Evolutionary conservation across 1,139 yeast genomes (phyloP).

Genomic region (Yamadazyma atlantica): DNA sequence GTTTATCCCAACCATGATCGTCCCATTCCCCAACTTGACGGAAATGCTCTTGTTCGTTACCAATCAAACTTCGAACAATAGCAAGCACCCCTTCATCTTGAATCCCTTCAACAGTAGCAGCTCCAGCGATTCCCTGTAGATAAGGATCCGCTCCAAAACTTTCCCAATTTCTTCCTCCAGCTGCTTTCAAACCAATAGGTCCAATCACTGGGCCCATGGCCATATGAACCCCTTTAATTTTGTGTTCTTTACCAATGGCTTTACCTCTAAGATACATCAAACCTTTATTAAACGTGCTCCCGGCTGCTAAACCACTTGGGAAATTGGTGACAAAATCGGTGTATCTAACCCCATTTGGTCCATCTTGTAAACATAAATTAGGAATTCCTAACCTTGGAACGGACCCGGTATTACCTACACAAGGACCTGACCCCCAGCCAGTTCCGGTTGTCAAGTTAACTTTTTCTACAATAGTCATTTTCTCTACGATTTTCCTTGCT

Average conservation of each 20-base stretch:
- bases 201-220: slow-evolving; percentile 63
- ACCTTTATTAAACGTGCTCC: slow-evolving; percentile 56
- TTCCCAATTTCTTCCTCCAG: slow-evolving; percentile 69
- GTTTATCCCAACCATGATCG: slow-evolving; percentile 41
- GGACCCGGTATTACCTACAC: slow-evolving; percentile 64
- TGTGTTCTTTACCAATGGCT: slow-evolving; percentile 58
- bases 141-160: slow-evolving; percentile 66
- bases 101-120: slow-evolving; percentile 53
- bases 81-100: slow-evolving; percentile 62
- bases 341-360: slow-evolving; percentile 61
- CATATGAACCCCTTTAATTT: slow-evolving; percentile 58
- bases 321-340: slow-evolving; percentile 58
- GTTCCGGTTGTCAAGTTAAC: slow-evolving; percentile 67
- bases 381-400: slow-evolving; percentile 58
- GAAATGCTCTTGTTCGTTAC: slow-evolving; percentile 65
- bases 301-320: slow-evolving; percentile 62
- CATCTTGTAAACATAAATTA: slow-evolving; percentile 63
- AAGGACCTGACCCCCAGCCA: slow-evolving; percentile 64
- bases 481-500: slow-evolving; percentile 52
- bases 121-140: slow-evolving; percentile 56
- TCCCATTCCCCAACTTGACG: slow-evolving; percentile 62
- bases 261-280: slow-evolving; percentile 53
- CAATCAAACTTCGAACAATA: slow-evolving; percentile 53
- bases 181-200: slow-evolving; percentile 63
- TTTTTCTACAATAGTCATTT: slow-evolving; percentile 58